Conservation (phyloP, 768 basidiomycete genomes). For the Russula brevipes region DNA sequence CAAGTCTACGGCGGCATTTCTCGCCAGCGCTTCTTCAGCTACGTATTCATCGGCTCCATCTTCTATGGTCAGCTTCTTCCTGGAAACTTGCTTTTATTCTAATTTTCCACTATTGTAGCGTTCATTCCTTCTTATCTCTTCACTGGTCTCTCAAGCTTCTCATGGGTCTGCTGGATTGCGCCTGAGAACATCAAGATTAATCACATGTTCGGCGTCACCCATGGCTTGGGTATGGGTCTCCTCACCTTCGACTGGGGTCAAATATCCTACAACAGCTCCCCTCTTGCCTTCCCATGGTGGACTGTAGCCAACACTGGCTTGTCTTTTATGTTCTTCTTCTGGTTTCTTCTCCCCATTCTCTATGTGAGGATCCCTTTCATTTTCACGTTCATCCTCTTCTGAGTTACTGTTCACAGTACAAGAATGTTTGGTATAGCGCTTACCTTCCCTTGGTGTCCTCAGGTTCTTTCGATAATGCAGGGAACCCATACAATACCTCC, state of each 20-base stretch:
- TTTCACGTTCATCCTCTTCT: not conserved
- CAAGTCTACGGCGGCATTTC: conserved; percentile 44
- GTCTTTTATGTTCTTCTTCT: conserved; percentile 67
- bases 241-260: conserved; percentile 82
- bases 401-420: conserved; percentile 31
- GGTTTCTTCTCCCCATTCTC: conserved; percentile 56
- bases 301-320: conserved; percentile 63
- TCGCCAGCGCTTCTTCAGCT: conserved; percentile 49
- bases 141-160: conserved; percentile 33
- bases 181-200: conserved; percentile 67
- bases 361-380: conserved; percentile 33
- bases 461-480: conserved; percentile 62
- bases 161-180: conserved; percentile 61
- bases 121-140: conserved; percentile 18
- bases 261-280: conserved; percentile 63
- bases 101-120: not conserved
- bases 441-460: conserved; percentile 52
- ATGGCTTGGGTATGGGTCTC: conserved; percentile 51
- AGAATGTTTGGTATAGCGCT: conserved; percentile 14
- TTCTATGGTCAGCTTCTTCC: conserved; percentile 53
- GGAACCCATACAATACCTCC: conserved; percentile 50
- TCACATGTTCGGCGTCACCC: conserved; percentile 64
- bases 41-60: conserved; percentile 36
- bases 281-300: conserved; percentile 81
- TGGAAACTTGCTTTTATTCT: conserved; percentile 40